These are phyloP conservation scores for Mollisiaceae sp. DNA, from an alignment of 2,329 filamentous ascomycete species.

Conservation along the genomic window DNA sequence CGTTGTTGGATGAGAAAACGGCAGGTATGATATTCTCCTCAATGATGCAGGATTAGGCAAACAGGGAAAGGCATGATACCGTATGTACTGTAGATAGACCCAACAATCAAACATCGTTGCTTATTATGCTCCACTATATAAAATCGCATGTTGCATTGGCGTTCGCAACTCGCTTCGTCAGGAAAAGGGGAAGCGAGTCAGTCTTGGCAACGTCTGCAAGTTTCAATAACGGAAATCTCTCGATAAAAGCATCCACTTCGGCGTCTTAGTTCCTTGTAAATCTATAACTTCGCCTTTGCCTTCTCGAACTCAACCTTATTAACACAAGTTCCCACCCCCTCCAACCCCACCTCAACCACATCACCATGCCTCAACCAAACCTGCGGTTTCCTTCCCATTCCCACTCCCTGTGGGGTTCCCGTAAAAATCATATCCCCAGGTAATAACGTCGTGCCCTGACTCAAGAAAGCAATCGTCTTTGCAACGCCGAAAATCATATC, in stretches of 20 bases:
- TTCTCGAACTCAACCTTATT: conserved; percentile 55
- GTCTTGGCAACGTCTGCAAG: too few relatives aligned
- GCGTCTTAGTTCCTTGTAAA: too few relatives aligned
- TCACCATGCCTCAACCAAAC: conserved; percentile 75
- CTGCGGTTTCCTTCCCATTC: conserved; percentile 69
- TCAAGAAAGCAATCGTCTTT: conserved; percentile 63
- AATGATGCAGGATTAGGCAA: not conserved
- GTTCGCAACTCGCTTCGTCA: not conserved
- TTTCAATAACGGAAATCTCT: too few relatives aligned
- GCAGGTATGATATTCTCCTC: not conserved
- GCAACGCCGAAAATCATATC: conserved; percentile 69
- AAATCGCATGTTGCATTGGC: not conserved
- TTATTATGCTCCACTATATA: not conserved
- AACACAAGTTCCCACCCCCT: conserved; percentile 65
- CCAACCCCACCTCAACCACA: conserved; percentile 69
- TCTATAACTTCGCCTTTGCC: conserved; percentile 43
- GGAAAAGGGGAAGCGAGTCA: conserved; percentile 1
- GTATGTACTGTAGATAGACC: conserved; percentile 6
- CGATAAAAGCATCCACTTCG: too few relatives aligned
- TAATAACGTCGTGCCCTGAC: conserved; percentile 64
- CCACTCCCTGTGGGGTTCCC: conserved; percentile 73
- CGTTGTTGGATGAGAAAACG: not conserved
- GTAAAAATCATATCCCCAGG: conserved; percentile 71
- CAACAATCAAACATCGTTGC: conserved; percentile 5
- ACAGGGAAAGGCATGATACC: not conserved